Base-by-base conservation (phyloP, 2,329 filamentous ascomycete genomes). In the Chrysoporthe cubensis region DNA sequence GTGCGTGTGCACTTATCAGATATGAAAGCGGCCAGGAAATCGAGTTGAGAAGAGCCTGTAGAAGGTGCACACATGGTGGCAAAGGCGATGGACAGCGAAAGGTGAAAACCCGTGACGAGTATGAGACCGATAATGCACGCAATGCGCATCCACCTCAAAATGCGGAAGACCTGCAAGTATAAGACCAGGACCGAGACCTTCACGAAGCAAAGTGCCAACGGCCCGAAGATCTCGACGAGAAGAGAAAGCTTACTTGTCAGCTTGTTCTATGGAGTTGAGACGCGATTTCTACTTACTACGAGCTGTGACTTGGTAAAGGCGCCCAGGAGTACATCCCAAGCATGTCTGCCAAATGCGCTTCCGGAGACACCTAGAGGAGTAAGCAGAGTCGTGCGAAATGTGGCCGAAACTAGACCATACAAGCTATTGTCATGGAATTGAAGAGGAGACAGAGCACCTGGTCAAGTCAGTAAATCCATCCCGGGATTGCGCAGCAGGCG, bases 51-150 rank as follows among this genome's bases (percentile, higher is more conserved):
- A 43, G 32, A 43, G 34, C 57, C 57, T 13, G 13, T 42, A 2
- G 37, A 59, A n/a, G 57, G 57, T n/a, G 34, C 34, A 13, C 57
- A 59, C 57, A 59, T 59, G 32, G 37, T 37, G 6, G 34, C 57
- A 21, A 59, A 59, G 34, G 34, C 8, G 8, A 59, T 34, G 4
- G 57, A 34, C 34, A 59, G 13, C 37, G 57, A 59, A 4, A 40
- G 5, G 9, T 59, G 57, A n/a, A 59, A 59, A n/a, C 13, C 32
- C 16, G 66, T 71, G 4, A 52, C 70, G 32, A 70, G 64, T 40
- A 67, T 13, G 16, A 67, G 67, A 4, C 69, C 72, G 26, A 72
- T 21, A 9, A 73, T 62, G 69, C 72, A 73, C 9, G 54, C 21
- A 11, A 68, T 9, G 40, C 46, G 56, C 57, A 65, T 52, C 63